These are phyloP conservation scores for Globisporangium heterothallicum DNA, from an alignment of 352 stramenopile genomes.

Conservation along the genomic window DNA sequence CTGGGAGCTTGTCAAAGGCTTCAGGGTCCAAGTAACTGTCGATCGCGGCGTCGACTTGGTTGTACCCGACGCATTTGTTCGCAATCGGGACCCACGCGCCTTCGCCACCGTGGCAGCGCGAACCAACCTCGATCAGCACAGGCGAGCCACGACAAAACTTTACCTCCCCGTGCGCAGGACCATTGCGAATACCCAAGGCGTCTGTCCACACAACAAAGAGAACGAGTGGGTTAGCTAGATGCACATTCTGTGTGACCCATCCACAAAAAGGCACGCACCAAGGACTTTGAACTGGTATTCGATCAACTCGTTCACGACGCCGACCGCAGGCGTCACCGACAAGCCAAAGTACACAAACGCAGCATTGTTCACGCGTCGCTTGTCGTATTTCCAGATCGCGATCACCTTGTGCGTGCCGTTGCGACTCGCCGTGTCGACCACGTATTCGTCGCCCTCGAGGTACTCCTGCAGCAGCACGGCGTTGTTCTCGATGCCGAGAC, in stretches of 20 bases:
- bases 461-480: constrained; percentile 91
- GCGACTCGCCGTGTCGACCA: constrained; percentile 93
- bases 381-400: constrained; percentile 98
- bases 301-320: constrained; percentile 74
- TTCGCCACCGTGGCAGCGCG: constrained; percentile 94
- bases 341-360: constrained; percentile 94
- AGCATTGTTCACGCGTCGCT: constrained; percentile 90
- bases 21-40: constrained; percentile 70
- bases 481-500: constrained; percentile 81
- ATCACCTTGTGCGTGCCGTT: constrained; percentile 93
- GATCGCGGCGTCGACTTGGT: constrained; percentile 89
- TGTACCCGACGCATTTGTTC: constrained; percentile 90
- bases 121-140: constrained; percentile 94
- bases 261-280: neutral
- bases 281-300: constrained; percentile 77
- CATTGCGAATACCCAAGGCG: constrained; percentile 66
- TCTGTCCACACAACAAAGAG: constrained; percentile 20
- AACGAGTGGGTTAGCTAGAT: neutral
- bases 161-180: constrained; percentile 75
- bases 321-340: constrained; percentile 61
- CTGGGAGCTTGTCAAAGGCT: constrained; percentile 54
- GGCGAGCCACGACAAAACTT: constrained; percentile 82
- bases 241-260: constrained; percentile 3
- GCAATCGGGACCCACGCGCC: constrained; percentile 91
- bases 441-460: constrained; percentile 93